Base-by-base conservation (phyloP, 208 protist genomes). In the Angomonas deanei region DNA sequence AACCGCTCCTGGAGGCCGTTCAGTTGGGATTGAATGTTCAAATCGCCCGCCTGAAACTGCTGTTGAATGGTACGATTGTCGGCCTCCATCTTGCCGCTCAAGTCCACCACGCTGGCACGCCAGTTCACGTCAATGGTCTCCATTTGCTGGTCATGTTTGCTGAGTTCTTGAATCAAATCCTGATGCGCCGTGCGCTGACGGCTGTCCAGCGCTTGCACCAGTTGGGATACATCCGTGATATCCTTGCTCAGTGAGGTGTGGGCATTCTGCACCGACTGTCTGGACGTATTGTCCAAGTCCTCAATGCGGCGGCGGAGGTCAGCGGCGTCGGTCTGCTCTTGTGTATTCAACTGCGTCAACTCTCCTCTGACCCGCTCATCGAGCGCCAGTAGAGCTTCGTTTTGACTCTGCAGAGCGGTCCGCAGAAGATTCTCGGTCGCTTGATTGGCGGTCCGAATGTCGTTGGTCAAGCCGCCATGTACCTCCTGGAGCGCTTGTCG, bases 91-190 rank as follows among this genome's bases (percentile, higher is more conserved):
- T 82, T 76, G 10, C 63, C 75, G 53, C 64, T 72, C 21, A 92
- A 58, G 39, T 91, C 85, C 3, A 73, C 70, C 30, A 95, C 69
- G 48, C 82, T 88, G 3, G 84, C 72, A 0, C 84, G 78, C 86
- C 83, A 95, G 70, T 78, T 91, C 1, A 82, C 48, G 49, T 95
- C 84, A 24, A 92, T 75, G 0, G 65, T 77, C 61, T 92, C 84
- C 56, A 91, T 72, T 28, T 86, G 78, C 24, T 70, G 59, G 26
- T 90, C 79, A 59, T 92, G 81, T 63, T 88, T 84, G 23, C 74
- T 59, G 17, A 95, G 68, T 65, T 92, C 85, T 49, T 84, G 70
- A 49, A 90, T 34, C 19, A 92, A 55, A 30, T 73, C 64, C 64
- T 95, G 85, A 32, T 95, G 82, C 10, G 74, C 68, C 1, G 68